These are phyloP conservation scores for Metschnikowia kofuensis DNA, from an alignment of 805 yeast species.

Conservation along the genomic window DNA sequence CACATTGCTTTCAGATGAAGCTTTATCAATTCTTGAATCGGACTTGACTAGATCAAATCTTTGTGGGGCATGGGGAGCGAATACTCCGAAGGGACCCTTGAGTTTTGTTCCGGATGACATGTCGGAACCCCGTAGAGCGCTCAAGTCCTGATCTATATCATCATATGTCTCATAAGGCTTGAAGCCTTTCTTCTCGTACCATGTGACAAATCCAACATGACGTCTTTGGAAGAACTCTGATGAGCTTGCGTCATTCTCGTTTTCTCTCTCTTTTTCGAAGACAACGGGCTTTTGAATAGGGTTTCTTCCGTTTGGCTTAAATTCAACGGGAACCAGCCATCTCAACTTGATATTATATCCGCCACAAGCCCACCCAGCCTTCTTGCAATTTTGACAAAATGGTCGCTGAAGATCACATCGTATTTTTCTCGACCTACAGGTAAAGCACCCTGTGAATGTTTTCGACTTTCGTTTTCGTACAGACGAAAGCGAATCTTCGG, in stretches of 20 bases:
- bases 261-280: constrained; percentile 23
- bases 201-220: constrained; percentile 69
- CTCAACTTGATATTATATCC: constrained; percentile 81
- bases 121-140: constrained; percentile 33
- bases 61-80: constrained; percentile 21
- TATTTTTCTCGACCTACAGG: constrained; percentile 77
- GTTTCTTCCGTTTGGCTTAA: constrained; percentile 27
- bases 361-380: constrained; percentile 66
- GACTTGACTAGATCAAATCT: background rate
- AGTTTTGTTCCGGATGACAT: constrained; percentile 42
- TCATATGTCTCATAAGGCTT: constrained; percentile 66
- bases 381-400: constrained; percentile 64
- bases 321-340: constrained; percentile 61
- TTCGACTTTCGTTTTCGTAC: constrained; percentile 35
- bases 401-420: constrained; percentile 78
- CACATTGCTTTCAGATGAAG: background rate
- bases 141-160: constrained; percentile 74
- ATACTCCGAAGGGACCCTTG: constrained; percentile 83
- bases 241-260: constrained; percentile 10
- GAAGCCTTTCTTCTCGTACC: constrained; percentile 50
- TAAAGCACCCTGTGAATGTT: constrained; percentile 85
- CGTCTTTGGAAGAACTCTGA: constrained; percentile 63
- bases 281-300: constrained; percentile 30
- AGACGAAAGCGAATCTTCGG: background rate
- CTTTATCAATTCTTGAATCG: background rate